Percentiles rank a stretch among this genome's conserved stretches.
phyloP scores from a whole-genome alignment of 176 grass and related monocot species.

The Ampelocalamus luodianensis region DNA sequence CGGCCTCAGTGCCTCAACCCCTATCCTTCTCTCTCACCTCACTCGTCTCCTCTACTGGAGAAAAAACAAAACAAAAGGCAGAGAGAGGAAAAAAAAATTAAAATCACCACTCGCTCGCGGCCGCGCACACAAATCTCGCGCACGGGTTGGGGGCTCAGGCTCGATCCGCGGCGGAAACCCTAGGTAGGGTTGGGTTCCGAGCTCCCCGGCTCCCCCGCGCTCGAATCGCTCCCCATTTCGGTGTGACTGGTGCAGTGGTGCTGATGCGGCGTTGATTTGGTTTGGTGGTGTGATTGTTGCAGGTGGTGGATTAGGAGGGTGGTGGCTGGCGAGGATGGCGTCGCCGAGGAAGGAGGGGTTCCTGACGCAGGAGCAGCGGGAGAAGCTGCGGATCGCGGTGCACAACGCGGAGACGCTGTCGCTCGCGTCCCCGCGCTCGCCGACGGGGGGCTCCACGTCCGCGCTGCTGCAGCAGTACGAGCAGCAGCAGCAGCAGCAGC shows the following conservation, averaged over 20 bases:
- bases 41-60: conserved; percentile 20
- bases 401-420: conserved; percentile 87
- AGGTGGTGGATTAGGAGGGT: neutral
- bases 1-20: neutral
- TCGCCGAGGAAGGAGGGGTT: conserved; percentile 95
- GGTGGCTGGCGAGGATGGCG: conserved; percentile 51
- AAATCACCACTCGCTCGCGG: conserved; percentile 8
- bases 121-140: conserved; percentile 45
- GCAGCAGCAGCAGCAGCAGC: conserved; percentile 45
- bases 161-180: conserved; percentile 61
- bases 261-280: conserved; percentile 19
- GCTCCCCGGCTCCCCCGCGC: neutral
- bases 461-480: conserved; percentile 70
- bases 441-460: conserved; percentile 52
- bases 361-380: conserved; percentile 88
- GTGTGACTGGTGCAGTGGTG: neutral
- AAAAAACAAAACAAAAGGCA: conserved; percentile 32
- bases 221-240: conserved; percentile 22
- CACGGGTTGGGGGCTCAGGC: conserved; percentile 28
- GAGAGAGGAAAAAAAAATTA: neutral
- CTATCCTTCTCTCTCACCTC: conserved; percentile 26
- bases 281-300: neutral
- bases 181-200: conserved; percentile 29
- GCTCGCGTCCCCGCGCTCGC: conserved; percentile 71
- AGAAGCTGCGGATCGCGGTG: conserved; percentile 82